A percentile compares a stretch with the other conserved stretches of the same genome.
Evolutionary conservation across 2,329 filamentous ascomycete genomes (phyloP).

Genomic region (Cylindrodendrum hubeiense): DNA sequence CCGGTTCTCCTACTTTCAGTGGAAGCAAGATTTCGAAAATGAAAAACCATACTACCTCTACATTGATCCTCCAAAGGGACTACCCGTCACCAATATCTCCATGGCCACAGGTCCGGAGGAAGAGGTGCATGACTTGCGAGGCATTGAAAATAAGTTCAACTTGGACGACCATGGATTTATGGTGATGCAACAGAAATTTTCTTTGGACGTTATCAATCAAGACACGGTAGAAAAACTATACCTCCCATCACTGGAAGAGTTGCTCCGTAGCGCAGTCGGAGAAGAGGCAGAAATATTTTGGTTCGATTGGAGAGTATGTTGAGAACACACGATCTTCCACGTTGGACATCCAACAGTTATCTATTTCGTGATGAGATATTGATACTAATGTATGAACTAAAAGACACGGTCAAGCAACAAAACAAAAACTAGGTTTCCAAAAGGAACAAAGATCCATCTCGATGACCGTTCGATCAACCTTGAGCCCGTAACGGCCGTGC

Average conservation of each 20-base stretch:
- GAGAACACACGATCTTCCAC: background rate
- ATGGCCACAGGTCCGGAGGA: background rate
- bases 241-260: background rate
- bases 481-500: background rate
- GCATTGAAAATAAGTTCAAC: background rate
- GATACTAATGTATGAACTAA: too few relatives aligned
- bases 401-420: slow-evolving; percentile 4
- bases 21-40: background rate
- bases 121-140: background rate
- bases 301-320: slow-evolving; percentile 12
- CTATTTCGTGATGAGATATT: background rate
- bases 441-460: slow-evolving; percentile 4
- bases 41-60: slow-evolving; percentile 19
- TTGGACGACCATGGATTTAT: slow-evolving; percentile 6
- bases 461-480: slow-evolving; percentile 2
- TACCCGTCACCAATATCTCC: slow-evolving; percentile 6
- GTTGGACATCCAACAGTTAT: background rate
- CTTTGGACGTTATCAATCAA: background rate
- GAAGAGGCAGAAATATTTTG: slow-evolving; percentile 3
- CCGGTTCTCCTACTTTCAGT: slow-evolving; percentile 9
- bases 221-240: background rate
- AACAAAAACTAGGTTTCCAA: background rate
- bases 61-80: slow-evolving; percentile 5
- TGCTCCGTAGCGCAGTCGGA: background rate
- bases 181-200: background rate